phyloP scores from a whole-genome alignment of 2,329 filamentous ascomycete species.

The Fusarium palustre region DNA sequence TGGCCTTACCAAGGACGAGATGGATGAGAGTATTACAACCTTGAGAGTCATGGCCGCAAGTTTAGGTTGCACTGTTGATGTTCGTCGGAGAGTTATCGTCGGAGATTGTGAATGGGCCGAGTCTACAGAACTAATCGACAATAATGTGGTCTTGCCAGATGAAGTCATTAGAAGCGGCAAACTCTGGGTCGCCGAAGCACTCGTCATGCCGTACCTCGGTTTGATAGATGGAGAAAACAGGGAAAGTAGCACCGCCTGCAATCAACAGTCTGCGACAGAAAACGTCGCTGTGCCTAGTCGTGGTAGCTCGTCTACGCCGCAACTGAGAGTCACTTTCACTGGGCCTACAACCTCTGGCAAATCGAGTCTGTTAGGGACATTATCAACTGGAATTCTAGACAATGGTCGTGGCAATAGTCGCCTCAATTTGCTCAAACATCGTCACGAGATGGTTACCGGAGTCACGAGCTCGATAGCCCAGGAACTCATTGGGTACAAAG shows the following conservation, averaged over 20 bases:
- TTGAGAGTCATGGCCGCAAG: slow-evolving; percentile 92
- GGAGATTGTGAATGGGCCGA: slow-evolving; percentile 84
- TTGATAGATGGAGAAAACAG: slow-evolving; percentile 38
- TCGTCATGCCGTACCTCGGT: slow-evolving; percentile 80
- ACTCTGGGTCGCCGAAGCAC: slow-evolving; percentile 89
- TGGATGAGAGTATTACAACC: slow-evolving; percentile 89
- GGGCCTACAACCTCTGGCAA: slow-evolving; percentile 94
- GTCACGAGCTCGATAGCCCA: slow-evolving; percentile 95
- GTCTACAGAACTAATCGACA: slow-evolving; percentile 48
- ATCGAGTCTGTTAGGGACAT: slow-evolving; percentile 86
- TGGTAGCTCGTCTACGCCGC: slow-evolving; percentile 70
- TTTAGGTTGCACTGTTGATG: slow-evolving; percentile 85
- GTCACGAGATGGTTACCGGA: slow-evolving; percentile 91
- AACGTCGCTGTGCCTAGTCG: slow-evolving; percentile 50
- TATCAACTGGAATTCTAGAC: slow-evolving; percentile 89
- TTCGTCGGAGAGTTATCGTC: slow-evolving; percentile 84
- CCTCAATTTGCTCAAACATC: slow-evolving; percentile 88
- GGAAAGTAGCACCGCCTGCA: slow-evolving; percentile 3
- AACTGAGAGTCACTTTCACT: slow-evolving; percentile 87
- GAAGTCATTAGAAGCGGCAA: slow-evolving; percentile 58
- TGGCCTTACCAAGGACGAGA: slow-evolving; percentile 88
- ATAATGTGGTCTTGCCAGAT: slow-evolving; percentile 37
- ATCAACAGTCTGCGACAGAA: slow-evolving; percentile 18
- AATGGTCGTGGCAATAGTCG: slow-evolving; percentile 93
- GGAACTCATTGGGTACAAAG: slow-evolving; percentile 87